These are phyloP conservation scores for Leersia perrieri DNA, from an alignment of 176 grass and related monocot genomes.

Conservation along the genomic window DNA sequence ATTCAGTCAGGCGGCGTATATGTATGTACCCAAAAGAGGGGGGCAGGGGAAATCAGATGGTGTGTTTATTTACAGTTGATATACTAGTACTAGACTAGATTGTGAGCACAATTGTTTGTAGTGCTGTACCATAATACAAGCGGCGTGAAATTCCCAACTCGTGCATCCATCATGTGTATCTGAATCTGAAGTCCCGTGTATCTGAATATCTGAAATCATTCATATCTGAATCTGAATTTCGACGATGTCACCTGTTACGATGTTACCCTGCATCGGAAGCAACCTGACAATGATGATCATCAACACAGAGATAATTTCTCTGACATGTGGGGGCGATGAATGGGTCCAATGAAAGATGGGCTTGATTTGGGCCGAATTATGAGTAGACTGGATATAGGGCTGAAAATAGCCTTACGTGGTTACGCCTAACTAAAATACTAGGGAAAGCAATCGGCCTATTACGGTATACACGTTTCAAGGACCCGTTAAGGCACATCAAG, in stretches of 20 bases:
- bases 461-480: too few species aligned
- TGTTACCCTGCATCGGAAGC: too few species aligned
- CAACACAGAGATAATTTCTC: too few species aligned
- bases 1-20: background rate
- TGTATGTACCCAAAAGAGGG: background rate
- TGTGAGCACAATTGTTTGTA: conserved; percentile 7
- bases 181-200: too few species aligned
- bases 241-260: too few species aligned
- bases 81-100: background rate
- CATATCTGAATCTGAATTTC: background rate
- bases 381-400: too few species aligned
- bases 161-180: background rate
- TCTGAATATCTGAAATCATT: too few species aligned
- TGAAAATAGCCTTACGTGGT: too few species aligned
- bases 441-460: too few species aligned
- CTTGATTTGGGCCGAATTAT: background rate
- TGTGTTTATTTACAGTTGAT: background rate
- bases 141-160: background rate
- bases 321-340: background rate
- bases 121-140: background rate
- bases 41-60: background rate
- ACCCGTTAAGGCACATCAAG: too few species aligned
- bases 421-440: too few species aligned
- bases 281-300: too few species aligned
- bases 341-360: background rate